These are phyloP conservation scores for Pyrenophora teres DNA, from an alignment of 2,329 filamentous ascomycete species.

Conservation along the genomic window DNA sequence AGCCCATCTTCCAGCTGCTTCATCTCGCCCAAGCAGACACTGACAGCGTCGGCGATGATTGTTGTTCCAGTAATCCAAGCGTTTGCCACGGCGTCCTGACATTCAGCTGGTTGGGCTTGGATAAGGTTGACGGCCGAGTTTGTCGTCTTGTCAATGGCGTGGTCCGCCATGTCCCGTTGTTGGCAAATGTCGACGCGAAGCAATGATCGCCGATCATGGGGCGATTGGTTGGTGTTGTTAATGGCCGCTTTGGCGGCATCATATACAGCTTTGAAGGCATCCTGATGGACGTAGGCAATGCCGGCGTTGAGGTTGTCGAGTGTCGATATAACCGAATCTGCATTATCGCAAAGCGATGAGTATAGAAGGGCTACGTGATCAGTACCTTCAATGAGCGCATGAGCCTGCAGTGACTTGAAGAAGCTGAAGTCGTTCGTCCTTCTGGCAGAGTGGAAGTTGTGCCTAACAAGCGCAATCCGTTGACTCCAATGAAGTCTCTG, in stretches of 20 bases:
- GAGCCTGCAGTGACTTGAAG: slow-evolving; percentile 54
- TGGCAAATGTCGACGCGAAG: slow-evolving; percentile 52
- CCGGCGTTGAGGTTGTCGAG: slow-evolving; percentile 54
- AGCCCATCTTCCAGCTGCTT: slow-evolving; percentile 47
- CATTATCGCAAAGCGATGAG: slow-evolving; percentile 38
- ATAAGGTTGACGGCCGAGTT: slow-evolving; percentile 53
- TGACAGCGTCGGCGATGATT: slow-evolving; percentile 53
- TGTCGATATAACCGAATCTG: slow-evolving; percentile 49
- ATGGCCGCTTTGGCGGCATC: slow-evolving; percentile 48
- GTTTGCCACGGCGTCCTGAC: slow-evolving; percentile 51
- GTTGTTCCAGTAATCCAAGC: slow-evolving; percentile 53
- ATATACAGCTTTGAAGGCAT: slow-evolving; percentile 53
- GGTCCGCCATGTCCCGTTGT: slow-evolving; percentile 53
- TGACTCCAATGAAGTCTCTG: slow-evolving; percentile 54
- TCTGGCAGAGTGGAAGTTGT: slow-evolving; percentile 52
- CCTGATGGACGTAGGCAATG: slow-evolving; percentile 54
- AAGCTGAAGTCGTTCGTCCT: slow-evolving; percentile 53
- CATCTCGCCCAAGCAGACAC: slow-evolving; percentile 50
- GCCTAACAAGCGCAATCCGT: slow-evolving; percentile 51
- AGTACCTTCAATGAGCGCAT: slow-evolving; percentile 51
- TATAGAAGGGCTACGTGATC: slow-evolving; percentile 53
- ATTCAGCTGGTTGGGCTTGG: slow-evolving; percentile 47
- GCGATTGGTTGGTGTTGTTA: slow-evolving; percentile 38
- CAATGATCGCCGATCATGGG: slow-evolving; percentile 35
- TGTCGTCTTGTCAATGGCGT: slow-evolving; percentile 54